Evolutionary conservation across 2,329 filamentous ascomycete species (phyloP), one percentile per base, ranked within the genome.

Genomic region (Fusarium xylarioides): DNA sequence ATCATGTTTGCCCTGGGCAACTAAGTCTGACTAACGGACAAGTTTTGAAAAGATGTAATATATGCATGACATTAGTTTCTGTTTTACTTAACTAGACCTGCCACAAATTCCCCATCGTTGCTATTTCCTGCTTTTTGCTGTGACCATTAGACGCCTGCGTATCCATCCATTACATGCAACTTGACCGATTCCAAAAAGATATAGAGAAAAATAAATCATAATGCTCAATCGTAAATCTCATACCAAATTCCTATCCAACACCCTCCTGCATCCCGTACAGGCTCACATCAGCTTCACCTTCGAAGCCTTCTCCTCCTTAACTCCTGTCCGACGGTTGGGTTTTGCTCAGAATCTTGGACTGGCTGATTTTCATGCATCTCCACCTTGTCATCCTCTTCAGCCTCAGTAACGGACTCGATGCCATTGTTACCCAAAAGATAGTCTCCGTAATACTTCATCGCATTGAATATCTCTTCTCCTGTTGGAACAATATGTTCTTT

Each of bases 401-500:
- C 70, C 12, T 67, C 60, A 7, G 77, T 70, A 18, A 77, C 72
- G 63, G 81, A 83, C 77, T 92, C 90, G 71, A 91, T 91, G 4
- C 90, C 90, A 72, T 91, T 91, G 75, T 92, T 91, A 3, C 90
- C 90, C 19, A 94, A 84, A 64, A 96, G 84, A 78, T 94, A 98
- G 74, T 93, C 91, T 4, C 93, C 95, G 77, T 97, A 91, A 76
- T 95, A 95, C 79, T 95, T 89, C 70, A 97, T 86, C 0, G 95
- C 94, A 74, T 92, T 92, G 74, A 95, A 91, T 44, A 95, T 89
- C 81, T 99, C 96, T 81, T 95, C 91, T 14, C 96, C 95, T 0
- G 94, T 96, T 0, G 95, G 95, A 5, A 97, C 85, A 66, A 98
- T 98, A 68, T 97, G 89, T 64, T 96, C 92, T 64, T 89, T 91